Evolutionary conservation across 2,329 filamentous ascomycete species (phyloP), one percentile per base, ranked within the genome.

Genomic region (Emergomyces orientalis): DNA sequence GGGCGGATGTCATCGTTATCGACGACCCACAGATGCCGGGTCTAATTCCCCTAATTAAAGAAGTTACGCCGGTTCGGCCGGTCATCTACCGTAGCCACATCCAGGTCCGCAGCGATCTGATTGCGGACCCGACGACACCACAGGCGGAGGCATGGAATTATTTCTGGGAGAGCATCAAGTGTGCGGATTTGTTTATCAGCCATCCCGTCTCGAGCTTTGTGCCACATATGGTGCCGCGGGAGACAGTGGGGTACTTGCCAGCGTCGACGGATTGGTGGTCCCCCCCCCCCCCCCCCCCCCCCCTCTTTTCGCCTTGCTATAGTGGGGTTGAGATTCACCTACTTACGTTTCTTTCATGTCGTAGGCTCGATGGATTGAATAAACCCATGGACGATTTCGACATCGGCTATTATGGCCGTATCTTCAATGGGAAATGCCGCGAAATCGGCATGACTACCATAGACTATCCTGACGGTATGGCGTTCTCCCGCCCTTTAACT

Each of bases 11-110:
- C 39, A 82, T 94, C 64, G 81, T 93, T 65, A 85, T 93, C 60
- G 90, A 94, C 69, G 90, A 94, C 68, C 89, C 89, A 1, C 90
- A 94, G 74, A 93, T 93, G 89, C 89, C 89, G 2, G 84, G 84
- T 6, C 79, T 94, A 45, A 90, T 93, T 61, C 86, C 87, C 3
- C 78, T 93, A 41, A 87, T 90, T 70, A 93, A 91, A 76, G 77
- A 83, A 63, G 64, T 81, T 7, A 89, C 88, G 1, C 88, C 89
- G 0, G 74, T 87, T n/a, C 84, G 89, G 14, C 90, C 90, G 0
- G 84, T 94, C 27, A 83, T 93, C 49, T 94, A 89, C 76, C 84
- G 90, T 64, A 91, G 88, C 57, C 90, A 94, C 72, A 94, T 94
- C 63, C 89, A 94, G 74, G 86, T 94, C 63, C 85, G 89, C 62